These are phyloP conservation scores for Cryptococcus sp. DNA, from an alignment of 1,284 basidiomycete genomes.

Conservation along the genomic window DNA sequence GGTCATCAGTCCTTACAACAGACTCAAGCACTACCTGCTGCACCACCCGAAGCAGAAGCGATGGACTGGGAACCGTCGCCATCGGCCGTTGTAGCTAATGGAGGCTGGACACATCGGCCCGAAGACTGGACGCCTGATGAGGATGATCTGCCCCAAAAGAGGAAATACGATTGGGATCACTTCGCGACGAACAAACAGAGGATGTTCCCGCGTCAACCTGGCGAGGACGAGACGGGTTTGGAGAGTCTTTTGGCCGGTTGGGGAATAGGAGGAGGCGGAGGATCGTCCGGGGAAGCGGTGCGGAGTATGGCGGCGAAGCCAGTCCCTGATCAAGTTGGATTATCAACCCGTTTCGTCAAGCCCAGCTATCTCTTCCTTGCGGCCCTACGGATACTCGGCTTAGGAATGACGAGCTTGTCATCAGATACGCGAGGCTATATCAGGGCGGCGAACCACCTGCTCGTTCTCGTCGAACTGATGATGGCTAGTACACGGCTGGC, in stretches of 20 bases:
- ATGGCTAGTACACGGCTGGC: too few relatives aligned
- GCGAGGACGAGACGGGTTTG: conserved; percentile 44
- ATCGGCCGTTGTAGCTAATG: conserved; percentile 9
- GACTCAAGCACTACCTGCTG: not conserved
- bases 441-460: too few relatives aligned
- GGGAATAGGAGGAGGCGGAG: conserved; percentile 28
- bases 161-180: conserved; percentile 37
- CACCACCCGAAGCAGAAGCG: conserved; percentile 4
- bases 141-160: conserved; percentile 1
- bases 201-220: conserved; percentile 32
- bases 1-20: conserved; percentile 34
- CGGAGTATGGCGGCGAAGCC: too few relatives aligned
- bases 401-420: too few relatives aligned
- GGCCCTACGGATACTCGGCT: too few relatives aligned
- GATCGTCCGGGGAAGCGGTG: too few relatives aligned
- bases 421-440: too few relatives aligned
- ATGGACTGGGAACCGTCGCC: conserved; percentile 51
- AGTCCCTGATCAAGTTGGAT: too few relatives aligned
- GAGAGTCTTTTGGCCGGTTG: conserved; percentile 44
- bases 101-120: conserved; percentile 11
- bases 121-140: conserved; percentile 11
- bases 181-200: conserved; percentile 44
- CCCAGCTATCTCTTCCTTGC: too few relatives aligned
- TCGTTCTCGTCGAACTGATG: too few relatives aligned
- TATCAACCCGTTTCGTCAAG: too few relatives aligned